These are phyloP conservation scores for Colletotrichum sublineola DNA, from an alignment of 2,329 filamentous ascomycete genomes.

Conservation along the genomic window DNA sequence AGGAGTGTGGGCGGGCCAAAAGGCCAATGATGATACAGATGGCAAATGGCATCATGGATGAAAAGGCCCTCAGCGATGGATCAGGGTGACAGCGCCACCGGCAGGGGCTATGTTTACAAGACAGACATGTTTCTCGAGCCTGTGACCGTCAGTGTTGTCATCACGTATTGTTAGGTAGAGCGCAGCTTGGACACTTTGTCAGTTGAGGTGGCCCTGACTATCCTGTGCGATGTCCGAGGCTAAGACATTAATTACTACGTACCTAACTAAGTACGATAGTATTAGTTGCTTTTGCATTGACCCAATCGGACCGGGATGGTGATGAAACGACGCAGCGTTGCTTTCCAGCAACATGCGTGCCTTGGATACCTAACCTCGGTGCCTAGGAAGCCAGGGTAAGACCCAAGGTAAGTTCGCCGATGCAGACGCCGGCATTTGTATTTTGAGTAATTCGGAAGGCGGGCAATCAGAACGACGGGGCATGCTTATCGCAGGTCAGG, in stretches of 20 bases:
- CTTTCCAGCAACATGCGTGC: not conserved
- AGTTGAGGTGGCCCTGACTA: not conserved
- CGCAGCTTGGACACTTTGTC: conserved; percentile 23
- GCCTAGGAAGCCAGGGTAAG: too few relatives aligned
- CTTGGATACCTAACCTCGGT: too few relatives aligned
- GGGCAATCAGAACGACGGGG: not conserved
- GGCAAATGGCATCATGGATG: not conserved
- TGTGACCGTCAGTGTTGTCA: not conserved
- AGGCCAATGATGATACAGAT: not conserved
- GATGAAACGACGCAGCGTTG: conserved; percentile 19
- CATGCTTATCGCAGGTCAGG: conserved; percentile 13
- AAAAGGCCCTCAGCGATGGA: not conserved
- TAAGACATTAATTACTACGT: not conserved
- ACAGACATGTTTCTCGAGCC: not conserved
- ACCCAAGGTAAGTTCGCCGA: not conserved
- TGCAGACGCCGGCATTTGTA: conserved; percentile 8
- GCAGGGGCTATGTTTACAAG: conserved; percentile 5
- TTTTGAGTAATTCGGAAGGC: not conserved
- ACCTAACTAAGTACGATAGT: not conserved
- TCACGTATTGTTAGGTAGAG: conserved; percentile 7
- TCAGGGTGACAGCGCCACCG: conserved; percentile 15
- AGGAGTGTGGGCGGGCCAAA: not conserved
- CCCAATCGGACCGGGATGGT: not conserved
- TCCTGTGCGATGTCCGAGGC: conserved; percentile 11
- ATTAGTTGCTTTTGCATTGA: conserved; percentile 2